Conservation (phyloP, 352 stramenopile species). For the Elongisporangium senticosum region DNA sequence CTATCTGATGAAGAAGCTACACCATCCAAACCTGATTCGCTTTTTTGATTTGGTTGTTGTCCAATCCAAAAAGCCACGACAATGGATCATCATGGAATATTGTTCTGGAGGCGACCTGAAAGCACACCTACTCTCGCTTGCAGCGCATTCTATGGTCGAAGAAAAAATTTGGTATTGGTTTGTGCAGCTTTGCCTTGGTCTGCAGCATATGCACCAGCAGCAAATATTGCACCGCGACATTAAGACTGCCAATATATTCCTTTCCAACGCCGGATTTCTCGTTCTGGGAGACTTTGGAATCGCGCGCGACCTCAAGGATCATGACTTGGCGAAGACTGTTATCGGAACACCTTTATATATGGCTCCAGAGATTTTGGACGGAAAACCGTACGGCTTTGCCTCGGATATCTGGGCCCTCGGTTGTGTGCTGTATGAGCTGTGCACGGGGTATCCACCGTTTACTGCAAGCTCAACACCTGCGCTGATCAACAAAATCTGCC, state of each 20-base stretch:
- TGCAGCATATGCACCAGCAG: constrained; percentile 86
- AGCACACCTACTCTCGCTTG: constrained; percentile 18
- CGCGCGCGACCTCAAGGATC: constrained; percentile 26
- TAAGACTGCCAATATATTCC: constrained; percentile 90
- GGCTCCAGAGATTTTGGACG: constrained; percentile 79
- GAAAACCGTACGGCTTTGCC: constrained; percentile 67
- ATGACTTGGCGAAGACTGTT: constrained; percentile 57
- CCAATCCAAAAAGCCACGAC: constrained; percentile 12
- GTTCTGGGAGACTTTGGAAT: constrained; percentile 90
- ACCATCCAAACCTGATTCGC: constrained; percentile 90
- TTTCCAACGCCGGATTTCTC: constrained; percentile 50
- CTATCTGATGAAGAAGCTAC: constrained; percentile 75
- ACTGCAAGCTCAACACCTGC: constrained; percentile 31
- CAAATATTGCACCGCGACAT: constrained; percentile 84
- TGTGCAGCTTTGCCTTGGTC: constrained; percentile 83
- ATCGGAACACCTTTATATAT: constrained; percentile 91
- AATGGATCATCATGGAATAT: constrained; percentile 92
- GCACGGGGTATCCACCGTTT: constrained; percentile 60
- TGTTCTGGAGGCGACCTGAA: constrained; percentile 77
- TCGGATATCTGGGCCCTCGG: constrained; percentile 89
- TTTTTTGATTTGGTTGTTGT: constrained; percentile 61
- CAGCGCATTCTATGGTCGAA: constrained; percentile 41
- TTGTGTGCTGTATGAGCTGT: constrained; percentile 84
- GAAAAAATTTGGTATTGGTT: constrained; percentile 88
- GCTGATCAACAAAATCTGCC: constrained; percentile 56